Evolutionary conservation across 306 rosid species (phyloP), one percentile per base, ranked within the genome.

Genomic region (Medicago arabica): DNA sequence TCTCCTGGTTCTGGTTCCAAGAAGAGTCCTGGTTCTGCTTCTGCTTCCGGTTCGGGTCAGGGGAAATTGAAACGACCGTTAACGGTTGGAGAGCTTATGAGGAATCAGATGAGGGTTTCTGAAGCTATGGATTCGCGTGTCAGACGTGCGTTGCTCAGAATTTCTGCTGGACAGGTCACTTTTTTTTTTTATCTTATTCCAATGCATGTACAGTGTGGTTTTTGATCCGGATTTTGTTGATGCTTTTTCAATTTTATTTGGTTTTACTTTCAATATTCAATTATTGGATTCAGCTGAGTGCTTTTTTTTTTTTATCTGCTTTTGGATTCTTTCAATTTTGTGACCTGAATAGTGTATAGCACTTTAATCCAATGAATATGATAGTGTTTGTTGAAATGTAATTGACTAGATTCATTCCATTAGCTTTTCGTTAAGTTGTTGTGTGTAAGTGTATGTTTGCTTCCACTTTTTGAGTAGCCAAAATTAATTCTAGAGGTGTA

Each of bases 21-120:
- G 87, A 92, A 88, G 86, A 95, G 93, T 16, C 93, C 97, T n/a
- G 94, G 94, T 41, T 88, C 96, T 3, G 93, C 89, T 15, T 89
- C 97, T 9, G 94, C 93, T 43, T 86, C 82, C 13, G 79, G 80
- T 16, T 77, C 89, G 4, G 95, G 88, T 17, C 90, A 69, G 77
- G 87, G 89, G 3, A 92, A 87, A 92, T 17, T 88, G 23, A 87
- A 65, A 78, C 87, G 90, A 49, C 88, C 93, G 2, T 18, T 95
- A 87, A 95, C 99, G 14, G 93, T 95, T 15, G 99, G 99, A 3
- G 99, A 95, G 82, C 87, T 95, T 75, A 89, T 95, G 97, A 88
- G 97, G 78, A 88, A 80, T 85, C 99, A 95, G 83, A 95, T 95
- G 99, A 84, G 88, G 86, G 97, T 95, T 82, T 89, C 99, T 12